Evolutionary conservation across 177 flowering plant genomes (phyloP).

Genomic region (Tripterygium wilfordii): DNA sequence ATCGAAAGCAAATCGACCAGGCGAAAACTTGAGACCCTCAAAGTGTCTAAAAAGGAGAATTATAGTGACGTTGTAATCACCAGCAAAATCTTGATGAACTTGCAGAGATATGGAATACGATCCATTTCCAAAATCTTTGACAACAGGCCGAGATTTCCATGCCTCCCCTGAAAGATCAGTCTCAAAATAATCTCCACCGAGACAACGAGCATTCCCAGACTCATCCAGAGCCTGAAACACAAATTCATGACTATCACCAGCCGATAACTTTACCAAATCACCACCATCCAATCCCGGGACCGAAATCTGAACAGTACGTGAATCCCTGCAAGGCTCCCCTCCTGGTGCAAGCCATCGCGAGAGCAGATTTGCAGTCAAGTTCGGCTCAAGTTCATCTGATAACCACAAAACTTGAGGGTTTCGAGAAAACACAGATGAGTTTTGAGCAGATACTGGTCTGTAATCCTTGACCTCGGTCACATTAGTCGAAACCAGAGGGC

Average conservation of each 20-base stretch:
- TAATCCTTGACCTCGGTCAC: neutral
- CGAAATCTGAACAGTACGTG: constrained; percentile 38
- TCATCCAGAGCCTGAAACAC: constrained; percentile 63
- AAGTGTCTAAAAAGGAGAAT: constrained; percentile 71
- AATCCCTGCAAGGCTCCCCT: constrained; percentile 62
- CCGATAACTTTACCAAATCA: constrained; percentile 27
- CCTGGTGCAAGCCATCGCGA: constrained; percentile 58
- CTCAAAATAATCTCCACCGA: constrained; percentile 94
- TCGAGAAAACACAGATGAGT: neutral
- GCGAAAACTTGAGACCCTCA: constrained; percentile 67
- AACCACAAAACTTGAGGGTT: constrained; percentile 37
- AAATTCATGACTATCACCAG: constrained; percentile 69
- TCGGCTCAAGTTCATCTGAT: constrained; percentile 47
- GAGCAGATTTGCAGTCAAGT: constrained; percentile 49
- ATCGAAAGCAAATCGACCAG: constrained; percentile 49
- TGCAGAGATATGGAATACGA: constrained; percentile 67
- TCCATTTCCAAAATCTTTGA: constrained; percentile 74
- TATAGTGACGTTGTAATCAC: constrained; percentile 55
- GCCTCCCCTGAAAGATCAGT: constrained; percentile 71
- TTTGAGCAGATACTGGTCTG: neutral
- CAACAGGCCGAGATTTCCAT: constrained; percentile 87
- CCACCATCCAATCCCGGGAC: constrained; percentile 50
- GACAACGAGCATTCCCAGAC: constrained; percentile 42
- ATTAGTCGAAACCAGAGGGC: neutral
- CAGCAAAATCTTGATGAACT: constrained; percentile 81